phyloP scores from a whole-genome alignment of 1,139 yeast genomes.

The Debaryomyces udenii region DNA sequence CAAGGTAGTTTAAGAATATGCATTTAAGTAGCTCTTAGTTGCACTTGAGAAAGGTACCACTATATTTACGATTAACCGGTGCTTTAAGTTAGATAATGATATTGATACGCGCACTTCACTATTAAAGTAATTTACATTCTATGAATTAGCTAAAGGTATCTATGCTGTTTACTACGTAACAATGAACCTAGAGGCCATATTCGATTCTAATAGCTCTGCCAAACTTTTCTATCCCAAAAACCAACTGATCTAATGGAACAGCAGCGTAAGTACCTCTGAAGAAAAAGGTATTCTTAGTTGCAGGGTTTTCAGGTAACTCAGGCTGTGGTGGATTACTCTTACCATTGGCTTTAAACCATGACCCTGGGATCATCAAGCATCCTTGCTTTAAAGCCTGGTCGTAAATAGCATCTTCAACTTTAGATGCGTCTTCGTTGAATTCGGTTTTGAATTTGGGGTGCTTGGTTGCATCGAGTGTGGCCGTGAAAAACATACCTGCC shows the following conservation, averaged over 20 bases:
- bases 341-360: slow-evolving; percentile 72
- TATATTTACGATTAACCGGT: too few species aligned
- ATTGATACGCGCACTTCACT: slow-evolving; percentile 9
- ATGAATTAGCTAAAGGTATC: too few species aligned
- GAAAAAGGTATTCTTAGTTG: slow-evolving; percentile 52
- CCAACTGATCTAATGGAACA: slow-evolving; percentile 65
- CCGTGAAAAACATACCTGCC: slow-evolving; percentile 94
- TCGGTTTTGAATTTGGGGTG: slow-evolving; percentile 70
- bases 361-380: slow-evolving; percentile 82
- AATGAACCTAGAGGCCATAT: slow-evolving; percentile 27
- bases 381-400: slow-evolving; percentile 67
- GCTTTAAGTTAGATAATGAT: neutral
- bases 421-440: slow-evolving; percentile 52
- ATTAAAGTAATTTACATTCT: slow-evolving; percentile 3
- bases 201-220: slow-evolving; percentile 60
- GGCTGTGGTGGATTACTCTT: slow-evolving; percentile 56
- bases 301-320: slow-evolving; percentile 35
- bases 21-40: slow-evolving; percentile 46
- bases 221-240: slow-evolving; percentile 62
- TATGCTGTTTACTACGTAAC: too few species aligned
- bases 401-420: slow-evolving; percentile 67
- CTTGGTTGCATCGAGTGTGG: slow-evolving; percentile 71
- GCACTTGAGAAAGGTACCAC: too few species aligned
- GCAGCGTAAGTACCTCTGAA: slow-evolving; percentile 94
- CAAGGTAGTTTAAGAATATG: slow-evolving; percentile 81